Percentiles rank a stretch among this genome's conserved stretches.
Evolutionary conservation across 1,284 basidiomycete species (phyloP).

Genomic region (Pseudozyma pruni): DNA sequence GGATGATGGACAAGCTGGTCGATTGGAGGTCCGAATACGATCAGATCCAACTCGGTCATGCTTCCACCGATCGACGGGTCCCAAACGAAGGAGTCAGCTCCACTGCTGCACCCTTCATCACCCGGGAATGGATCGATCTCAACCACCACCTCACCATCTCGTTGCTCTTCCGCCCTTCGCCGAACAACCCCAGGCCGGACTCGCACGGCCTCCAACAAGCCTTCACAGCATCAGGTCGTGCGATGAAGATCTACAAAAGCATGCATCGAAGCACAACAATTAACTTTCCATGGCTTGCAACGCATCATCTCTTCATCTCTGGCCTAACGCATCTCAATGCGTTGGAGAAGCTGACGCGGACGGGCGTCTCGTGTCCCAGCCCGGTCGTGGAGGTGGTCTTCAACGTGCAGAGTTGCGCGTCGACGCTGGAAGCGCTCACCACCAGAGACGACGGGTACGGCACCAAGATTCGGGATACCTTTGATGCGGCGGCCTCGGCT

Average conservation of each 20-base stretch:
- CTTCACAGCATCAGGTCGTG: slow-evolving; percentile 34
- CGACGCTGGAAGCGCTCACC: slow-evolving; percentile 43
- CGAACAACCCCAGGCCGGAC: slow-evolving; percentile 42
- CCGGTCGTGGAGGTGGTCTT: slow-evolving; percentile 46
- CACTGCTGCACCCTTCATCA: slow-evolving; percentile 42
- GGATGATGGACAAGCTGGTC: slow-evolving; percentile 45
- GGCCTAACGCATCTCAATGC: slow-evolving; percentile 49
- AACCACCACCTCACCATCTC: slow-evolving; percentile 39
- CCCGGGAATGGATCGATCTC: slow-evolving; percentile 45
- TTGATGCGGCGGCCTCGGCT: slow-evolving; percentile 40
- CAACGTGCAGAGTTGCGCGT: slow-evolving; percentile 49
- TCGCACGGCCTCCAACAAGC: slow-evolving; percentile 38
- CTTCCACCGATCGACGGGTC: background rate
- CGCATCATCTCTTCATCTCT: slow-evolving; percentile 47
- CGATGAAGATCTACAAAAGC: slow-evolving; percentile 48
- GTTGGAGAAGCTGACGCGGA: slow-evolving; percentile 37
- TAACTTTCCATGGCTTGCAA: slow-evolving; percentile 48
- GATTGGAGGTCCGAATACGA: slow-evolving; percentile 42
- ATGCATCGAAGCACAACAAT: slow-evolving; percentile 46
- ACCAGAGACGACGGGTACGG: slow-evolving; percentile 40
- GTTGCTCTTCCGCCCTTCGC: slow-evolving; percentile 43
- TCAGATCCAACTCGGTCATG: slow-evolving; percentile 2
- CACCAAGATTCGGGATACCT: slow-evolving; percentile 32
- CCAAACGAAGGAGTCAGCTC: slow-evolving; percentile 19
- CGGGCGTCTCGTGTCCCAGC: slow-evolving; percentile 18